Evolutionary conservation across 2,329 filamentous ascomycete genomes (phyloP).

Genomic region (Alternaria atra): DNA sequence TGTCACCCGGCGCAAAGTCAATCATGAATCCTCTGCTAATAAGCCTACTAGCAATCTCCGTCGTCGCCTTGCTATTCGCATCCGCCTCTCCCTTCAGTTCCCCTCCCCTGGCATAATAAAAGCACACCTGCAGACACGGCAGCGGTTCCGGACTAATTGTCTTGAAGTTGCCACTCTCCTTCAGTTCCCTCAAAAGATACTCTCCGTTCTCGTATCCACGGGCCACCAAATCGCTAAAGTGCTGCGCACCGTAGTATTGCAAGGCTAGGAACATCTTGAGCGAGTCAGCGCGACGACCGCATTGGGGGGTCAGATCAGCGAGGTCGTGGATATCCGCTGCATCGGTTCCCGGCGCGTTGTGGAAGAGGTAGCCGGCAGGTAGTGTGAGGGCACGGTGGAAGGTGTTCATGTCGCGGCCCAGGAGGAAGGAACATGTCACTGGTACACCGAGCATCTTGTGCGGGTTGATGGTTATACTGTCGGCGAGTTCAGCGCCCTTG

Average conservation of each 20-base stretch:
- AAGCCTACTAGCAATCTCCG: slow-evolving; percentile 63
- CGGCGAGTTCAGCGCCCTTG: slow-evolving; percentile 74
- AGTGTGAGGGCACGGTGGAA: slow-evolving; percentile 89
- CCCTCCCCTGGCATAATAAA: slow-evolving; percentile 78
- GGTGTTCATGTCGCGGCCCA: slow-evolving; percentile 76
- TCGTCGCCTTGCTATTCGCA: slow-evolving; percentile 65
- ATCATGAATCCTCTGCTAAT: slow-evolving; percentile 73
- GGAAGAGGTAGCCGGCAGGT: slow-evolving; percentile 77
- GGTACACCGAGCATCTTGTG: slow-evolving; percentile 98
- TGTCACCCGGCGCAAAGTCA: slow-evolving; percentile 69
- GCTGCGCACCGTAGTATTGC: slow-evolving; percentile 83
- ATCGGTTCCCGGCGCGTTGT: slow-evolving; percentile 42
- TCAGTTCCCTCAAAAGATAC: slow-evolving; percentile 71
- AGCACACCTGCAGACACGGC: slow-evolving; percentile 88
- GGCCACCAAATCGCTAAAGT: slow-evolving; percentile 72
- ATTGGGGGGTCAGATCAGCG: slow-evolving; percentile 92
- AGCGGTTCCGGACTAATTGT: slow-evolving; percentile 80
- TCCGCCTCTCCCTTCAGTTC: slow-evolving; percentile 56
- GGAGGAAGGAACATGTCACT: slow-evolving; percentile 87
- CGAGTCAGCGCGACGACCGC: slow-evolving; percentile 83
- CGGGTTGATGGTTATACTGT: slow-evolving; percentile 88
- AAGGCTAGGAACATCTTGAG: slow-evolving; percentile 89
- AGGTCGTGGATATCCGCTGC: slow-evolving; percentile 77
- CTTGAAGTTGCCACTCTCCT: slow-evolving; percentile 67
- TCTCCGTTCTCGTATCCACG: slow-evolving; percentile 75